These are phyloP conservation scores for Eucalyptus coolabah DNA, from an alignment of 345 rosid species.

Conservation along the genomic window DNA sequence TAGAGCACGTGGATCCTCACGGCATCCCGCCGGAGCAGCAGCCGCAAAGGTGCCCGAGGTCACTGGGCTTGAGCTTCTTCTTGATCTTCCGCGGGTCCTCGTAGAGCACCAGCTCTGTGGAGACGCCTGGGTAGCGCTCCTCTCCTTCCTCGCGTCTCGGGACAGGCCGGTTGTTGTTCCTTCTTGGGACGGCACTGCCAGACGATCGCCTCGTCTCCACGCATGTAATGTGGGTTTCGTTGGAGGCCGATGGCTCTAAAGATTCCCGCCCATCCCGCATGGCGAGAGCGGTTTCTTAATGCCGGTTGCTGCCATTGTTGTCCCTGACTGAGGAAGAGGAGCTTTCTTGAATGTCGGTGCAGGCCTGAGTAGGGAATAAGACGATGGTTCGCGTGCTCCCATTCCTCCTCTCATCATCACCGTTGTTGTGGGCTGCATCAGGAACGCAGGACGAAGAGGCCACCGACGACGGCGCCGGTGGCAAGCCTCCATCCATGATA, in stretches of 20 bases:
- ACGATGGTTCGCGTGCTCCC: not conserved
- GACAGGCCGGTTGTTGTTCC: not conserved
- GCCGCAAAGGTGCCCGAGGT: not conserved
- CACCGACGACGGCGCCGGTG: rapidly evolving
- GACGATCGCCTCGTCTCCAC: not conserved
- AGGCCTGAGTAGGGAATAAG: not conserved
- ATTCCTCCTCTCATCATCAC: not conserved
- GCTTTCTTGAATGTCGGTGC: not conserved
- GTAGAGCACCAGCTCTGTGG: not conserved
- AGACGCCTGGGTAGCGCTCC: not conserved
- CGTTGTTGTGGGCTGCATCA: not conserved
- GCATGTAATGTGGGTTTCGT: not conserved
- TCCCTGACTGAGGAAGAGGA: not conserved
- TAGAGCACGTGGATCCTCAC: not conserved
- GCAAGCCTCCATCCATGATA: not conserved
- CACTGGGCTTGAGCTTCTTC: not conserved
- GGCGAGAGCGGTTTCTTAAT: not conserved
- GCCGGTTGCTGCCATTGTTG: not conserved
- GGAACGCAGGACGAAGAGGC: not conserved
- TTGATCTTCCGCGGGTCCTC: not conserved
- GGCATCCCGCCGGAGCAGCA: not conserved
- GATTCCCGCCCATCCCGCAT: not conserved
- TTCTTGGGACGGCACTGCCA: not conserved
- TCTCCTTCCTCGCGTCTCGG: not conserved
- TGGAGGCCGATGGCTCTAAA: not conserved